Base-by-base conservation (phyloP, 148 eudicot genomes). In the Camellia japonica region DNA sequence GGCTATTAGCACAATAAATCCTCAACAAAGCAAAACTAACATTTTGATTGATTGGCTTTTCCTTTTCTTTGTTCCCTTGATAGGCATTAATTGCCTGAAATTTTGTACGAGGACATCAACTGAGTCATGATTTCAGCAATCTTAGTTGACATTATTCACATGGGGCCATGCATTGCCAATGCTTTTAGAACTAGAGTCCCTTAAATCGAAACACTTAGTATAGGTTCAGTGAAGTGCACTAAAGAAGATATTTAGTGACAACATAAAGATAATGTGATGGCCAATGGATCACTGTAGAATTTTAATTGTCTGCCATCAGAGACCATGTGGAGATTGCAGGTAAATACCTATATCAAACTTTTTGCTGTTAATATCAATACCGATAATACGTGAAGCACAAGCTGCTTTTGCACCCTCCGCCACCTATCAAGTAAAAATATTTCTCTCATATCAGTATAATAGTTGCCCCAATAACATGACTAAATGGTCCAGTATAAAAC, bases 401-500 rank as follows among this genome's bases (percentile, higher is more conserved):
- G 97, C 90, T 79, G 96, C 46, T 81, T 93, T 92, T 68, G 98
- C 98, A 78, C 97, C 98, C 88, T 97, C 98, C 10, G 98, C 99
- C 85, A 92, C 99, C 99, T 97, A 83, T 63, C 30, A 71, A 80
- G 46, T 73, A 64, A 79, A 76, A 19, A 76, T 49, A 62, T 19
- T 62, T 44, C 20, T 4, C 10, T 5, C 46, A 19, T 14, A 70
- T 44, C 1, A 49, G n/a, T 10, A 9, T 9, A 62, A 19, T 41
- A 56, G 18, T 47, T 30, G 19, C 9, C 12, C 58, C 5, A 68
- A 30, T 55, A 79, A 19, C 73, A 61, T 41, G 10, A 68, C 41
- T 3, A 68, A 6, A 72, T 72, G 64, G 63, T 71, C n/a, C 20
- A 0, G 52, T 49, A 49, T 5, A 62, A 62, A 81, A 87, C 94